These are phyloP conservation scores for Bullera alba DNA, from an alignment of 768 basidiomycete genomes.

Conservation along the genomic window DNA sequence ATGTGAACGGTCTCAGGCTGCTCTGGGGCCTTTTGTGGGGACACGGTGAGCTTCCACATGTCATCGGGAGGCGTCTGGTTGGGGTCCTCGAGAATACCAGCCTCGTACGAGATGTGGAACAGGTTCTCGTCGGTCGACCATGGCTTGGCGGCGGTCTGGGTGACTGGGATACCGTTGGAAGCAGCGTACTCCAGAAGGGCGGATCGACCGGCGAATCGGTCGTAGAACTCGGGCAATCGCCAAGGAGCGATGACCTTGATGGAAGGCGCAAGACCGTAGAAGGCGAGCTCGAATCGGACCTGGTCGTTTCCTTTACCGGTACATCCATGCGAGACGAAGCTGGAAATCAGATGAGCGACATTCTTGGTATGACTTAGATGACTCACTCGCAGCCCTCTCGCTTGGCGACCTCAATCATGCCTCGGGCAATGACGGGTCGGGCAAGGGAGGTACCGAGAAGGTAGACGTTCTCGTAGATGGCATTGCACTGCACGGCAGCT, in stretches of 20 bases:
- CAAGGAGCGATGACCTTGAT: slow-evolving; percentile 99
- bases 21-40: slow-evolving; percentile 72
- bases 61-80: slow-evolving; percentile 85
- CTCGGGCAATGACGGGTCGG: slow-evolving; percentile 95
- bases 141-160: slow-evolving; percentile 91
- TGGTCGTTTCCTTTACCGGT: slow-evolving; percentile 99
- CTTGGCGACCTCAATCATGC: slow-evolving; percentile 91
- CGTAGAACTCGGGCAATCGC: slow-evolving; percentile 95
- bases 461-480: slow-evolving; percentile 99
- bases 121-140: slow-evolving; percentile 99
- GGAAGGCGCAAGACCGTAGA: slow-evolving; percentile 95
- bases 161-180: slow-evolving; percentile 80
- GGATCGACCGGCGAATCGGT: slow-evolving; percentile 91
- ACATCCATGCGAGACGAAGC: slow-evolving; percentile 95
- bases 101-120: slow-evolving; percentile 99
- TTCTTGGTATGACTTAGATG: not conserved
- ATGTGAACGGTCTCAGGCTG: slow-evolving; percentile 72
- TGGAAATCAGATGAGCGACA: slow-evolving; percentile 40
- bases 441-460: slow-evolving; percentile 96
- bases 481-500: slow-evolving; percentile 91
- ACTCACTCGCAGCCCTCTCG: slow-evolving; percentile 90
- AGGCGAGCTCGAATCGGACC: slow-evolving; percentile 97
- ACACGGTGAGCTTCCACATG: slow-evolving; percentile 97
- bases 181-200: slow-evolving; percentile 86
- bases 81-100: slow-evolving; percentile 96